Evolutionary conservation across 306 rosid genomes (phyloP).

Genomic region (Acacia melanoxylon): DNA sequence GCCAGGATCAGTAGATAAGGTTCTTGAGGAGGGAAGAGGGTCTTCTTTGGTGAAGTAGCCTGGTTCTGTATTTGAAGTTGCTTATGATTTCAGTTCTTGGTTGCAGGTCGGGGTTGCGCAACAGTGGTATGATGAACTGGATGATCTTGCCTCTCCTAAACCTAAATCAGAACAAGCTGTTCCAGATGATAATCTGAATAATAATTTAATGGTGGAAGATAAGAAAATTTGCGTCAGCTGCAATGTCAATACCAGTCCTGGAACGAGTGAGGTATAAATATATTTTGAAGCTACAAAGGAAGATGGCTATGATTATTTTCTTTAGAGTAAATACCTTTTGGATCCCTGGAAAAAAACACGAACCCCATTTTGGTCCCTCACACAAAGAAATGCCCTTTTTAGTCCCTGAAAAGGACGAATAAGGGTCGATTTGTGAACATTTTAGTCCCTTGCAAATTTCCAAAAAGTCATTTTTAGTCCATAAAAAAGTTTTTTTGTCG

Average conservation of each 20-base stretch:
- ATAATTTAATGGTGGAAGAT: slow-evolving; percentile 40
- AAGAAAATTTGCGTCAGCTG: slow-evolving; percentile 41
- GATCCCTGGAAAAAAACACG: too few relatives aligned
- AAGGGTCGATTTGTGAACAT: too few relatives aligned
- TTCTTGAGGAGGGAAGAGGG: slow-evolving; percentile 20
- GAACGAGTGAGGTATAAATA: slow-evolving; percentile 76
- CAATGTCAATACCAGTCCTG: slow-evolving; percentile 75
- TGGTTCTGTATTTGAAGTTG: slow-evolving; percentile 28
- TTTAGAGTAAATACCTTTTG: too few relatives aligned
- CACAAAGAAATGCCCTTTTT: too few relatives aligned
- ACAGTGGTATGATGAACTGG: slow-evolving; percentile 84
- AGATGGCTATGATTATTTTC: neutral
- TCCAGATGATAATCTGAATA: slow-evolving; percentile 40
- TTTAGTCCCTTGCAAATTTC: too few relatives aligned
- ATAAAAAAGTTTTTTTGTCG: too few relatives aligned
- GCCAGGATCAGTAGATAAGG: slow-evolving; percentile 65
- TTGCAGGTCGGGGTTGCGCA: slow-evolving; percentile 80
- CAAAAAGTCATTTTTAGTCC: too few relatives aligned
- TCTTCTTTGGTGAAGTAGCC: slow-evolving; percentile 17
- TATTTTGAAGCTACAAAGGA: slow-evolving; percentile 12
- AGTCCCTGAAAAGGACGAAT: too few relatives aligned
- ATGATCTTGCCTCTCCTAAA: slow-evolving; percentile 56
- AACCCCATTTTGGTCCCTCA: too few relatives aligned
- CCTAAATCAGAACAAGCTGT: slow-evolving; percentile 47
- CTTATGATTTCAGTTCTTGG: slow-evolving; percentile 33